A percentile compares a stretch with the other conserved stretches of the same genome.
These are phyloP conservation scores for Cicer judaicum DNA, from an alignment of 306 rosid genomes.

Conservation along the genomic window DNA sequence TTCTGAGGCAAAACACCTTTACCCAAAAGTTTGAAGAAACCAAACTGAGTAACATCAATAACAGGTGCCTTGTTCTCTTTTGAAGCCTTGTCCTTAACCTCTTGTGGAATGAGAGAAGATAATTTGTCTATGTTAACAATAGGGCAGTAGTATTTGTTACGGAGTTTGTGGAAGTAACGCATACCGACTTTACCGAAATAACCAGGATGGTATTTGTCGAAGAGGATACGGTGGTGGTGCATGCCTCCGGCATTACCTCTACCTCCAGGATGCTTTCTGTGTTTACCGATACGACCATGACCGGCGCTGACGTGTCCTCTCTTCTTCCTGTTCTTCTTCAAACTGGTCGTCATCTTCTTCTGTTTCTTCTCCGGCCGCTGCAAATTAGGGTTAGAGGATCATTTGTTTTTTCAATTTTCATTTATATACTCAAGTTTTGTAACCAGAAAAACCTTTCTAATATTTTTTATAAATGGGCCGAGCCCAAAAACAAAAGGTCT, in stretches of 20 bases:
- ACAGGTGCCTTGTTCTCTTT: neutral
- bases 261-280: slow-evolving; percentile 20
- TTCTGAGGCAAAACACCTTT: slow-evolving; percentile 19
- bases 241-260: slow-evolving; percentile 4
- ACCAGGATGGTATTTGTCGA: slow-evolving; percentile 21
- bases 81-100: neutral
- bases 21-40: neutral
- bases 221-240: slow-evolving; percentile 18
- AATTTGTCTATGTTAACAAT: neutral
- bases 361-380: neutral
- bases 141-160: slow-evolving; percentile 1
- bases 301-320: slow-evolving; percentile 18
- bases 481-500: neutral
- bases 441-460: neutral
- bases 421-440: neutral
- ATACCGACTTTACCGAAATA: slow-evolving; percentile 15
- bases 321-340: slow-evolving; percentile 20
- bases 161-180: slow-evolving; percentile 13
- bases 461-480: neutral
- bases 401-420: neutral
- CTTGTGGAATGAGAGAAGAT: neutral
- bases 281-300: slow-evolving; percentile 17
- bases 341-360: neutral
- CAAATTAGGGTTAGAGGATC: neutral
- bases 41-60: slow-evolving; percentile 21